These are phyloP conservation scores for Hymenoscyphus repandus DNA, from an alignment of 2,329 filamentous ascomycete genomes.

Conservation along the genomic window DNA sequence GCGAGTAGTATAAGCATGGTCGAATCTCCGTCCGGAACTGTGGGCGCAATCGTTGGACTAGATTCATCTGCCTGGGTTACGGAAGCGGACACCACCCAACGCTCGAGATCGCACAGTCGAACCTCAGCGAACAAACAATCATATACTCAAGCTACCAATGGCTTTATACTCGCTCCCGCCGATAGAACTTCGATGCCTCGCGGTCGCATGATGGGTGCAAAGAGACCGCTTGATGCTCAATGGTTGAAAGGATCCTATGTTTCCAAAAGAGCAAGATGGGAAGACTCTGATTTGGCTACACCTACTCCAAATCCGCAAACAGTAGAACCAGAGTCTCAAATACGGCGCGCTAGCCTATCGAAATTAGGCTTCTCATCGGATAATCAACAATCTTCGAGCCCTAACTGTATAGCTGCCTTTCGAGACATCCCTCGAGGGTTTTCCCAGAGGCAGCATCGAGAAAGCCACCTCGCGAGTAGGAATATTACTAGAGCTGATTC, in stretches of 20 bases:
- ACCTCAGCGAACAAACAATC: no score
- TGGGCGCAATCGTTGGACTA: no score
- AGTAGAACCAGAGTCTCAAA: constrained; percentile 5
- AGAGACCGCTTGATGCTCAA: constrained; percentile 16
- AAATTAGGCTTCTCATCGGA: background rate
- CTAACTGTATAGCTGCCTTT: background rate
- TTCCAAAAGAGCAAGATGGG: constrained; percentile 29
- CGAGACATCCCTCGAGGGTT: no score
- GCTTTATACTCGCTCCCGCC: no score
- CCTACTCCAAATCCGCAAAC: constrained; percentile 23
- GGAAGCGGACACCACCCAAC: no score
- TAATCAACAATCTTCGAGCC: background rate
- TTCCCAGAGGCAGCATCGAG: no score
- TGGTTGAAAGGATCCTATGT: constrained; percentile 30
- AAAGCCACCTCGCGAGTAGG: no score
- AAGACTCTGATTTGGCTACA: constrained; percentile 20
- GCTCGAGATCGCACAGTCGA: no score
- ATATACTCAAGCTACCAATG: no score
- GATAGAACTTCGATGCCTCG: background rate
- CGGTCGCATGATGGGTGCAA: constrained; percentile 3
- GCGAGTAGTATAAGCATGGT: background rate
- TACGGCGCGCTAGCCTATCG: background rate
- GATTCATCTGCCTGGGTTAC: no score
- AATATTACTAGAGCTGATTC: no score
- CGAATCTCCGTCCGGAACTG: no score